Evolutionary conservation across 2,329 filamentous ascomycete genomes (phyloP).

Genomic region (Exserohilum turcica): DNA sequence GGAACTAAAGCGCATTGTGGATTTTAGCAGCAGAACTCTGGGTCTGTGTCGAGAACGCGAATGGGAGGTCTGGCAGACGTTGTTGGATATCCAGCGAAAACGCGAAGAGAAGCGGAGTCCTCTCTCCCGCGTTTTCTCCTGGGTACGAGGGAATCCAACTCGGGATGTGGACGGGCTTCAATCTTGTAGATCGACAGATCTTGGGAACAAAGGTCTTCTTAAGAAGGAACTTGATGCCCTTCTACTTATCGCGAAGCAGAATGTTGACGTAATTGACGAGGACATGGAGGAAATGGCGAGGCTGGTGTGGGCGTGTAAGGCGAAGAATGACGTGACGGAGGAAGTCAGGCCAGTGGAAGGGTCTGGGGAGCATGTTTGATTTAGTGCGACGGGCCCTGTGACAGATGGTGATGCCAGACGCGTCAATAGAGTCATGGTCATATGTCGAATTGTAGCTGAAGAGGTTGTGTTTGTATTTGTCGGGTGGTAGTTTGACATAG

Average conservation of each 20-base stretch:
- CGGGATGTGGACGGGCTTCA: not conserved
- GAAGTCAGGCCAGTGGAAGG: not conserved
- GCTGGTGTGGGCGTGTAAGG: constrained; percentile 13
- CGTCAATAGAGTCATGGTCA: too few species aligned
- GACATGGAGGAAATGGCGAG: constrained; percentile 27
- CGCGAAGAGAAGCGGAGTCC: not conserved
- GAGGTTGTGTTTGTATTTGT: too few species aligned
- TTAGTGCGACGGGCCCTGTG: too few species aligned
- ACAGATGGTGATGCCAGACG: too few species aligned
- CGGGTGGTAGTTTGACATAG: too few species aligned
- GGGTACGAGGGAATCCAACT: not conserved
- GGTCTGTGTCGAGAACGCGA: constrained; percentile 24
- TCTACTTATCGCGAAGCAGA: constrained; percentile 20
- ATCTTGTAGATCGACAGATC: not conserved
- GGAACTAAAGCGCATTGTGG: constrained; percentile 9
- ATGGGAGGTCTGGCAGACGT: constrained; percentile 18
- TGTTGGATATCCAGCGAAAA: constrained; percentile 8
- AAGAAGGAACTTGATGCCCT: constrained; percentile 21
- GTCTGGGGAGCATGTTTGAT: constrained; percentile 5
- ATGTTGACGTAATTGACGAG: constrained; percentile 22
- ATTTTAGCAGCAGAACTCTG: constrained; percentile 15
- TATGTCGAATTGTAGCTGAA: too few species aligned
- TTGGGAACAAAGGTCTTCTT: not conserved
- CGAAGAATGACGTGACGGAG: not conserved
- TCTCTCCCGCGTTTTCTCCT: not conserved